phyloP scores from a whole-genome alignment of 1,284 basidiomycete genomes.

The Apiotrichum brassicae region DNA sequence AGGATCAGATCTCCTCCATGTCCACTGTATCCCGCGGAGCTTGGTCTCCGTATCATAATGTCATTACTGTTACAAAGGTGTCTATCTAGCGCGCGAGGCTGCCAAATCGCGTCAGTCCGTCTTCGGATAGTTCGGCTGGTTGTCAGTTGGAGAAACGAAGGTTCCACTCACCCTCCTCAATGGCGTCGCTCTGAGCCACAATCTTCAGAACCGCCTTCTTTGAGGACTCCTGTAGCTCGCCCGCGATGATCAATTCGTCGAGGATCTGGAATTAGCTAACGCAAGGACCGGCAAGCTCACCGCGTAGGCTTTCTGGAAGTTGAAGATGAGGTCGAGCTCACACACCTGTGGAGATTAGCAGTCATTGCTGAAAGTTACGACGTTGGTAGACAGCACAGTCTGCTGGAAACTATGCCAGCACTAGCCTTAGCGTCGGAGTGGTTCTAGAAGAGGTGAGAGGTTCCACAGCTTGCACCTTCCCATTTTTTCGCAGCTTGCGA shows the following conservation, averaged over 20 bases:
- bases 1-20: too few species aligned
- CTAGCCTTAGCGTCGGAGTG: too few species aligned
- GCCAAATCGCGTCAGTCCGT: constrained; percentile 42
- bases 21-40: background rate
- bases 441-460: too few species aligned
- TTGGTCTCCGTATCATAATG: constrained; percentile 8
- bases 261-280: constrained; percentile 62
- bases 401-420: too few species aligned
- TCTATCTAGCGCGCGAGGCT: constrained; percentile 23
- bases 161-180: constrained; percentile 49
- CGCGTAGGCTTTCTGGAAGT: constrained; percentile 96
- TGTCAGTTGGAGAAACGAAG: background rate
- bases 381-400: too few species aligned
- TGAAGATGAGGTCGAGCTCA: constrained; percentile 95
- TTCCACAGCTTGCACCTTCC: too few species aligned
- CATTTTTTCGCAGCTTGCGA: too few species aligned
- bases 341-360: constrained; percentile 62
- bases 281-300: constrained; percentile 47
- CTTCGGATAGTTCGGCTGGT: constrained; percentile 41
- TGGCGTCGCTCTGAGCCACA: constrained; percentile 52
- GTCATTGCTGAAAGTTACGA: too few species aligned
- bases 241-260: constrained; percentile 95
- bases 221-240: constrained; percentile 95
- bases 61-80: constrained; percentile 7
- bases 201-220: constrained; percentile 94